A percentile compares a stretch with the other conserved stretches of the same genome.
Conservation (phyloP, 2,329 filamentous ascomycete genomes). For the Coniochaeta sp. region DNA sequence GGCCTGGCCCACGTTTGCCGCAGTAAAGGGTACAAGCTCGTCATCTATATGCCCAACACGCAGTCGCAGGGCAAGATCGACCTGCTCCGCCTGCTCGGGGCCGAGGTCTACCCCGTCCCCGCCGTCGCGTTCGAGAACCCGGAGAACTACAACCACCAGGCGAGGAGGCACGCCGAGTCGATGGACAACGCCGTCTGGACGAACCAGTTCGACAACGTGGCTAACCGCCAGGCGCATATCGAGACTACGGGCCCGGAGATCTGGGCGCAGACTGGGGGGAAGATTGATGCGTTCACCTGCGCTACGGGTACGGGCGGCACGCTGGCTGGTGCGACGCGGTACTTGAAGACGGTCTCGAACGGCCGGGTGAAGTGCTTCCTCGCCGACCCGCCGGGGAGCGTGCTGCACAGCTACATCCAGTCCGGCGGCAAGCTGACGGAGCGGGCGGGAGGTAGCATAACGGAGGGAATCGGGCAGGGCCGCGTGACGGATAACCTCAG, state of each 20-base stretch:
- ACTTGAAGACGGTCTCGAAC: constrained; percentile 73
- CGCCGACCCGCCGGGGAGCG: constrained; percentile 88
- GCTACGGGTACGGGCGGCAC: constrained; percentile 91
- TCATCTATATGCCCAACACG: constrained; percentile 99
- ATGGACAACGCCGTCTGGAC: constrained; percentile 94
- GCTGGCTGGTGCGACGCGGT: constrained; percentile 80
- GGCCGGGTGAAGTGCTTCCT: constrained; percentile 81
- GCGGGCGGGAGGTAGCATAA: constrained; percentile 79
- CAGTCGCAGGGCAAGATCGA: constrained; percentile 98
- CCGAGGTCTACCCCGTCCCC: constrained; percentile 92
- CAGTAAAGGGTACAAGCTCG: constrained; percentile 83
- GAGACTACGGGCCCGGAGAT: constrained; percentile 98
- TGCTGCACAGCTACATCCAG: constrained; percentile 85
- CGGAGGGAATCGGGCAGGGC: constrained; percentile 95
- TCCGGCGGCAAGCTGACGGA: constrained; percentile 81
- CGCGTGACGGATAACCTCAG: constrained; percentile 91
- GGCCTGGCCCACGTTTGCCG: constrained; percentile 95
- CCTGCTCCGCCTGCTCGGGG: constrained; percentile 80
- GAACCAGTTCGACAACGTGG: constrained; percentile 96
- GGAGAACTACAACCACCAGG: constrained; percentile 97
- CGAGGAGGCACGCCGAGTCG: constrained; percentile 74
- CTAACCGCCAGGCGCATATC: constrained; percentile 88
- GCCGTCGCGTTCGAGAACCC: constrained; percentile 94
- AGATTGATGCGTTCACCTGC: constrained; percentile 90
- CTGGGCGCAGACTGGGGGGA: constrained; percentile 83